phyloP scores from a whole-genome alignment of 192 early-diverging fungal species.

The Linnemannia zychae region DNA sequence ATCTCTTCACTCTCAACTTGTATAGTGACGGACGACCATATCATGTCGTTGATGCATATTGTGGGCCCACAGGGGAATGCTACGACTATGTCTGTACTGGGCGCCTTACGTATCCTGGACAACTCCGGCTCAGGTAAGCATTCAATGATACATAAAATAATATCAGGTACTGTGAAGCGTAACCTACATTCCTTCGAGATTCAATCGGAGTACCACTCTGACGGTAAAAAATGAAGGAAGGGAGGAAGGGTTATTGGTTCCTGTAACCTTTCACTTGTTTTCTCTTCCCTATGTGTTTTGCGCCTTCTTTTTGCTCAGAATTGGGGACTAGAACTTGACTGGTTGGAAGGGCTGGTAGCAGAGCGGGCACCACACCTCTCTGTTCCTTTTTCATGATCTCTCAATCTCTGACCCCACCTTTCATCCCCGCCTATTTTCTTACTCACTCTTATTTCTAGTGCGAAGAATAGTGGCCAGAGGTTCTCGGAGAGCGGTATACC shows the following conservation, averaged over 20 bases:
- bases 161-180: too few relatives aligned
- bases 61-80: constrained; percentile 23
- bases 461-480: constrained; percentile 20
- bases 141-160: background rate
- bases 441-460: constrained; percentile 29
- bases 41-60: constrained; percentile 38
- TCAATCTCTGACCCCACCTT: background rate
- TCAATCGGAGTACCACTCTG: background rate
- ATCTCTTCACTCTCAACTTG: background rate
- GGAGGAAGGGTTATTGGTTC: background rate
- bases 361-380: background rate
- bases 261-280: too few relatives aligned
- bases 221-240: background rate
- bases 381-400: background rate
- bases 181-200: background rate
- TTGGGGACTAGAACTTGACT: too few relatives aligned
- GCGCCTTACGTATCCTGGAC: constrained; percentile 46
- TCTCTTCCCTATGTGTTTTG: background rate
- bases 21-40: constrained; percentile 39
- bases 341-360: background rate
- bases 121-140: constrained; percentile 29
- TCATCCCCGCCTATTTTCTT: background rate
- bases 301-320: background rate
- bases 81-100: constrained; percentile 24
- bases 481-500: constrained; percentile 25